A percentile compares a stretch with the other conserved stretches of the same genome.
Conservation (phyloP, 352 stramenopile genomes). For the Phytophthora melonis region DNA sequence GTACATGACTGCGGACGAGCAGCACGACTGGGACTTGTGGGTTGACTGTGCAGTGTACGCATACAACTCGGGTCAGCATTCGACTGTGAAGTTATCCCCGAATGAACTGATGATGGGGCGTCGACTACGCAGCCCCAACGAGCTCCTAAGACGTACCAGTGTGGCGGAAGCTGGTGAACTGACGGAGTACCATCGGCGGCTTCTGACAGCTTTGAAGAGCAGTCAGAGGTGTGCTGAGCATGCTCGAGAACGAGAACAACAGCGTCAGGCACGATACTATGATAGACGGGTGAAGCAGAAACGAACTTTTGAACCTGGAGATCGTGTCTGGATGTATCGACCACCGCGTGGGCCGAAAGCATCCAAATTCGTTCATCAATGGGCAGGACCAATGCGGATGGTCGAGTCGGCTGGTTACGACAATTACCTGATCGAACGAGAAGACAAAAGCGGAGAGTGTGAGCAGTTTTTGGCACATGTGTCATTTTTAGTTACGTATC, state of each 20-base stretch:
- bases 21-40: neutral
- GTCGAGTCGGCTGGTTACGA: neutral
- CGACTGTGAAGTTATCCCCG: neutral
- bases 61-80: neutral
- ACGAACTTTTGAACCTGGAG: neutral
- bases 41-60: neutral
- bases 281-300: neutral
- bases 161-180: neutral
- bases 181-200: neutral
- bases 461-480: neutral
- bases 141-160: neutral
- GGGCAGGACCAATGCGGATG: neutral
- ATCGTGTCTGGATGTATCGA: neutral
- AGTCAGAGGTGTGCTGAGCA: neutral
- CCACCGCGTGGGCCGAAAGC: conserved; percentile 2
- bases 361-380: conserved; percentile 7
- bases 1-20: neutral
- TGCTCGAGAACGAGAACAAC: neutral
- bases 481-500: conserved; percentile 8
- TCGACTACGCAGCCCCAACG: neutral
- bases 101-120: conserved; percentile 10
- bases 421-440: neutral
- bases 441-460: neutral
- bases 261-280: conserved; percentile 3
- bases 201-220: neutral